Base-by-base conservation (phyloP, 805 yeast genomes). In the Trichomonascus vanleenenianus region DNA sequence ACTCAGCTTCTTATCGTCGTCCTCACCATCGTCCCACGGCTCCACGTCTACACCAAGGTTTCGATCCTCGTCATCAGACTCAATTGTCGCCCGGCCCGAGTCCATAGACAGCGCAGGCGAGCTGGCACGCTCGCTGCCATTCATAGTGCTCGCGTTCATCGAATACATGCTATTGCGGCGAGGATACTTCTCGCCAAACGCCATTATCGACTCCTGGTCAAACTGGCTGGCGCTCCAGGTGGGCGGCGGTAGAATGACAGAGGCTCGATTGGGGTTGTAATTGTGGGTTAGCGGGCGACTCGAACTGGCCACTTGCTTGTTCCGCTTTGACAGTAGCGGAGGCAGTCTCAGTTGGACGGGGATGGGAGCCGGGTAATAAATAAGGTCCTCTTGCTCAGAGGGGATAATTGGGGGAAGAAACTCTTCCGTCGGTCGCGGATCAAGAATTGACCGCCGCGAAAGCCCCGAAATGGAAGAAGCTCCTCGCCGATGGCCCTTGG, bases 331-430 rank as follows among this genome's bases (percentile, higher is more conserved):
- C 34, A 64, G 45, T 25, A 58, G 44, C 3, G 69, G 69, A 9
- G 69, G 69, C 3, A 61, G 55, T 25, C 53, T 50, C 12, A 64
- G 54, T 47, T 52, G 53, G n/a, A 50, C 44, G 9, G 69, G 69
- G 8, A 64, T 53, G 2, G 67, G 68, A 2, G 68, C 64, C 2
- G 68, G 68, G 37, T 64, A 64, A 43, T 47, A 52, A 2, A 50
- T 47, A 25, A 43, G 27, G 15, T 40, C 38, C 18, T 47, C 46
- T 25, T 46, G 11, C 16, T 37, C n/a, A n/a, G 37, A 2, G 15
- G 37, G 20, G 34, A 12, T 14, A 22, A 22, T 22, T 16, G 22
- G 27, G 10, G 19, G 18, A 4, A 11, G 31, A 14, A 6, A 11
- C 15, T 22, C 14, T 15, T 12, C 11, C 3, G 37, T 18, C 3